Evolutionary conservation across 1,284 basidiomycete genomes (phyloP).

Genomic region (Amylostereum areolatum): DNA sequence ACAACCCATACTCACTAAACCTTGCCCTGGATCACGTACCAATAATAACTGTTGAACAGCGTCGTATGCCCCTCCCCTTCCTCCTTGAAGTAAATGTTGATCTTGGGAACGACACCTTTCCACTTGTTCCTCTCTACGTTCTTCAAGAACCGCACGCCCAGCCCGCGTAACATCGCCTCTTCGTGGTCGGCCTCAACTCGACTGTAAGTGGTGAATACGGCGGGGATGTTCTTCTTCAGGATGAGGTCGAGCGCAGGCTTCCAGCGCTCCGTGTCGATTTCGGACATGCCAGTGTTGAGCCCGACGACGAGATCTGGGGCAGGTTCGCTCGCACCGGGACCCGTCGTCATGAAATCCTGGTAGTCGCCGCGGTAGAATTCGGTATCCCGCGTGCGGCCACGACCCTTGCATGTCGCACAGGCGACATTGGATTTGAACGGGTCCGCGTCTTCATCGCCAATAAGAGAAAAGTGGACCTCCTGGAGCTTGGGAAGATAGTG

Average conservation of each 20-base stretch:
- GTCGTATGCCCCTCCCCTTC: background rate
- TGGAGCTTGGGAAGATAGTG: constrained; percentile 6
- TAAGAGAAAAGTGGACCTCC: background rate
- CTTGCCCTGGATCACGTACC: background rate
- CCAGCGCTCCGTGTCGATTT: constrained; percentile 6
- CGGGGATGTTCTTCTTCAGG: constrained; percentile 1
- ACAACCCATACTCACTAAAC: no score
- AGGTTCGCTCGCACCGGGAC: no score
- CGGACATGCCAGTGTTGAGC: constrained; percentile 13
- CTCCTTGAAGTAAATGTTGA: background rate
- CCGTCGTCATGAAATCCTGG: constrained; percentile 9
- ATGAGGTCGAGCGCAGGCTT: constrained; percentile 1
- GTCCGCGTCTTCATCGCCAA: background rate
- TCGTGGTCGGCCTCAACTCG: background rate
- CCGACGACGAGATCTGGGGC: constrained; percentile 10
- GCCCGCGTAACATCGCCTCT: background rate
- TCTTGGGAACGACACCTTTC: background rate
- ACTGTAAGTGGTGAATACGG: constrained; percentile 12
- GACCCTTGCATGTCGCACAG: constrained; percentile 2
- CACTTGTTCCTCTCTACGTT: background rate
- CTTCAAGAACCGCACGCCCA: background rate
- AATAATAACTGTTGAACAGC: background rate
- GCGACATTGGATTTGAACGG: constrained; percentile 5
- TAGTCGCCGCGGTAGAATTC: background rate
- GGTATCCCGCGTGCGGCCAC: background rate